Conservation (phyloP, 208 protist genomes). For the Leishmania arabica region DNA sequence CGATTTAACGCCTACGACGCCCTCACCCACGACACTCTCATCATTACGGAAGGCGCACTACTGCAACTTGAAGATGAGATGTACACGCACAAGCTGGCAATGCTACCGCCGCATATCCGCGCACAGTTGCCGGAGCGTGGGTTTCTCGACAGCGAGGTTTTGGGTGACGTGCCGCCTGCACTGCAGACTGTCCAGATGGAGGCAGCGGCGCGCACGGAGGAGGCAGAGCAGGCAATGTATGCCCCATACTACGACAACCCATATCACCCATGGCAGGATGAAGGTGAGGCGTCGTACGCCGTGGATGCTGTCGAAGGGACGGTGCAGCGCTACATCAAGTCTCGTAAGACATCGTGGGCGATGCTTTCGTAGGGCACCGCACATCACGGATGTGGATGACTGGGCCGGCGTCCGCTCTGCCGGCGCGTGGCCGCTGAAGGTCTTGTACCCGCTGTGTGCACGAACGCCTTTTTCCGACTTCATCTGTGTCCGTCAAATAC, state of each 20-base stretch:
- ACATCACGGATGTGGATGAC: background rate
- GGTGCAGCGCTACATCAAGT: slow-evolving; percentile 72
- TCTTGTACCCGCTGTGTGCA: background rate
- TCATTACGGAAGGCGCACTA: slow-evolving; percentile 89
- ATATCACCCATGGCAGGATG: slow-evolving; percentile 85
- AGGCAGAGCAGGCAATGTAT: slow-evolving; percentile 84
- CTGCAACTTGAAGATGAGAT: slow-evolving; percentile 91
- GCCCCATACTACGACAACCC: slow-evolving; percentile 81
- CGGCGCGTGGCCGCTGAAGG: background rate
- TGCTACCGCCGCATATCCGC: slow-evolving; percentile 90
- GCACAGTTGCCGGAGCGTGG: slow-evolving; percentile 79
- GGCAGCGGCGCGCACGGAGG: slow-evolving; percentile 83
- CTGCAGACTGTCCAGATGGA: slow-evolving; percentile 86
- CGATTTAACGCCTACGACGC: slow-evolving; percentile 92
- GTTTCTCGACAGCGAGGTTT: slow-evolving; percentile 65
- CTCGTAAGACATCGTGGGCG: slow-evolving; percentile 77
- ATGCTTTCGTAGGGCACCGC: slow-evolving; percentile 64
- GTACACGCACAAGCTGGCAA: slow-evolving; percentile 80
- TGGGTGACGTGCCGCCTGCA: slow-evolving; percentile 70
- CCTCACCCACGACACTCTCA: slow-evolving; percentile 79
- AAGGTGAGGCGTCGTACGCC: slow-evolving; percentile 75
- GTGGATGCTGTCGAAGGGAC: slow-evolving; percentile 82
- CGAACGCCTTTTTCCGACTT: background rate
- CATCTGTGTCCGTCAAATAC: background rate
- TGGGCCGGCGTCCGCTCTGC: background rate